Evolutionary conservation across 1,284 basidiomycete species (phyloP).

Genomic region (Malassezia psittaci): DNA sequence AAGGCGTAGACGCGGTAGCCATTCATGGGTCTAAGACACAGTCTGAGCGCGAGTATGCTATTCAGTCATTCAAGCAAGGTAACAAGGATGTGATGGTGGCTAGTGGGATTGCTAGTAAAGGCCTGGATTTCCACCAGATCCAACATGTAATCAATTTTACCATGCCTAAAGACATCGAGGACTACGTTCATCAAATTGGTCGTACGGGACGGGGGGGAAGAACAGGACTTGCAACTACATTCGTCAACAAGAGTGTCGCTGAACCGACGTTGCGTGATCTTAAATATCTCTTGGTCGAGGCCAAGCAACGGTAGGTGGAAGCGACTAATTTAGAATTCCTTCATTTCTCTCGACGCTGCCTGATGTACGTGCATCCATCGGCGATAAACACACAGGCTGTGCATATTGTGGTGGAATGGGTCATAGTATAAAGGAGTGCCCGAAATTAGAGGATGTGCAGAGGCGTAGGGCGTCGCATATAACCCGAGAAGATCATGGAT

Average conservation of each 20-base stretch:
- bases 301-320: constrained; percentile 67
- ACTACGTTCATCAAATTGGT: constrained; percentile 77
- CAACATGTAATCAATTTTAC: constrained; percentile 95
- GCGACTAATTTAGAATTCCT: constrained; percentile 55
- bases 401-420: constrained; percentile 96
- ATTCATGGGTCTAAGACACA: constrained; percentile 97
- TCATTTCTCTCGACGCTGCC: constrained; percentile 87
- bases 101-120: constrained; percentile 91
- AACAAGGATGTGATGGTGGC: constrained; percentile 99
- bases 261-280: constrained; percentile 93
- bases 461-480: constrained; percentile 78
- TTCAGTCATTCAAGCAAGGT: constrained; percentile 90
- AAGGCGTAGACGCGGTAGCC: constrained; percentile 94
- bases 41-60: constrained; percentile 97
- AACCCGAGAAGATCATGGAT: constrained; percentile 48
- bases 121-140: constrained; percentile 95
- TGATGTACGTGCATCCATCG: constrained; percentile 64
- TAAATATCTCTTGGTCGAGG: constrained; percentile 93
- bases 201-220: constrained; percentile 94
- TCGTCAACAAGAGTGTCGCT: constrained; percentile 91
- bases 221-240: constrained; percentile 99
- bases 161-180: constrained; percentile 95
- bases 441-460: constrained; percentile 88
- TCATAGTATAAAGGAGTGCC: constrained; percentile 84
- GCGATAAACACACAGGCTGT: constrained; percentile 65